phyloP scores from a whole-genome alignment of 805 yeast species.

The Candida tammaniensis region DNA sequence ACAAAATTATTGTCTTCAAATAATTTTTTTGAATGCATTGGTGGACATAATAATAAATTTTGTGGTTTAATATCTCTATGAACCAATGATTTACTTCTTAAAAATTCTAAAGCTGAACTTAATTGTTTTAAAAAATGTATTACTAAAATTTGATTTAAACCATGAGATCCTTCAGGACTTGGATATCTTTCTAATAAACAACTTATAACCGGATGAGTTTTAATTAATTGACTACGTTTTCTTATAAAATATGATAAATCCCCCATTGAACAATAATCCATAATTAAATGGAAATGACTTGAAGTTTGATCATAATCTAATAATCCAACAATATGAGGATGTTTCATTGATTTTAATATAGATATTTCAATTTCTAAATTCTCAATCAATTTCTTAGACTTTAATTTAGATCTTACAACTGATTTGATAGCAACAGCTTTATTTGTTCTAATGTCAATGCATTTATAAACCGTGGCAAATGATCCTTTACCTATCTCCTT shows the following conservation, averaged over 20 bases:
- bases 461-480: conserved; percentile 93
- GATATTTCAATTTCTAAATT: conserved; percentile 91
- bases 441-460: conserved; percentile 51
- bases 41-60: conserved; percentile 78
- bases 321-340: conserved; percentile 88
- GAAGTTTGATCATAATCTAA: conserved; percentile 79
- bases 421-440: conserved; percentile 84
- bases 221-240: conserved; percentile 65
- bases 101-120: conserved; percentile 76
- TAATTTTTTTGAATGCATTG: conserved; percentile 59
- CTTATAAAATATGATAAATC: conserved; percentile 87
- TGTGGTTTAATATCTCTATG: conserved; percentile 97
- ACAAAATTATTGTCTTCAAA: conserved; percentile 58
- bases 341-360: conserved; percentile 81
- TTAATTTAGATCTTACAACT: conserved; percentile 76
- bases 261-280: conserved; percentile 97
- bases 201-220: conserved; percentile 74
- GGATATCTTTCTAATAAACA: conserved; percentile 81
- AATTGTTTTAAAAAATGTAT: conserved; percentile 85
- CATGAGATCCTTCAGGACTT: conserved; percentile 71
- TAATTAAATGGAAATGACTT: conserved; percentile 78
- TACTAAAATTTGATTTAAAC: conserved; percentile 75
- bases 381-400: conserved; percentile 82
- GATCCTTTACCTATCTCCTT: conserved; percentile 93
- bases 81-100: conserved; percentile 79